A percentile compares a stretch with the other conserved stretches of the same genome.
Conservation (phyloP, 805 yeast species). For the Myxozyma neotropica region DNA sequence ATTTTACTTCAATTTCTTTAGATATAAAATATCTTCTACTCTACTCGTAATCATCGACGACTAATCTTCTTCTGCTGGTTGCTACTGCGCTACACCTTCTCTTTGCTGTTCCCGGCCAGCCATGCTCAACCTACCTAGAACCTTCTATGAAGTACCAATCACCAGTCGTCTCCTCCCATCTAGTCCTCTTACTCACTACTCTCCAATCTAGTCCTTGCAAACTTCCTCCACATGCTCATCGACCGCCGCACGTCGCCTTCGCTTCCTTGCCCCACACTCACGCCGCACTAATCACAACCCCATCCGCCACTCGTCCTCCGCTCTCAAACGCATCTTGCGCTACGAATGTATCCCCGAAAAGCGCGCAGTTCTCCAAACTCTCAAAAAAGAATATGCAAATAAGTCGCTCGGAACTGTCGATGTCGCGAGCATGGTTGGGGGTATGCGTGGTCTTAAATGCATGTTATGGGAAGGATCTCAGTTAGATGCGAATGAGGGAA, state of each 20-base stretch:
- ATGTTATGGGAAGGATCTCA: constrained; percentile 81
- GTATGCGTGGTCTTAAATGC: constrained; percentile 78
- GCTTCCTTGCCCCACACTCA: constrained; percentile 5
- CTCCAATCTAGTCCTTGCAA: too few relatives aligned
- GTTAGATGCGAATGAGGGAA: constrained; percentile 74
- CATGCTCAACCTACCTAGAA: too few relatives aligned
- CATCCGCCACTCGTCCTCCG: constrained; percentile 28
- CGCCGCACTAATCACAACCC: constrained; percentile 1
- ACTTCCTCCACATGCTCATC: neutral
- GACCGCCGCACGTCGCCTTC: neutral
- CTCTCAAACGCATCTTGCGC: constrained; percentile 43
- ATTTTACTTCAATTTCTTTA: too few relatives aligned
- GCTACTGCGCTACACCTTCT: too few relatives aligned
- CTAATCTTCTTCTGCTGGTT: too few relatives aligned
- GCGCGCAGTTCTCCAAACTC: constrained; percentile 46
- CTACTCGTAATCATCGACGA: too few relatives aligned
- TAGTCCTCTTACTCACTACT: too few relatives aligned
- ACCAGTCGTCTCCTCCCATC: too few relatives aligned
- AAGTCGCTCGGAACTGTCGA: constrained; percentile 51
- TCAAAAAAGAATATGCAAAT: constrained; percentile 46
- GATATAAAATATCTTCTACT: too few relatives aligned
- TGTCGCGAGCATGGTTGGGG: constrained; percentile 57
- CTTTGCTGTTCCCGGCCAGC: too few relatives aligned
- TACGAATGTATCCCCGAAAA: constrained; percentile 50
- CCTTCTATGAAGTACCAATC: too few relatives aligned